phyloP scores from a whole-genome alignment of 352 stramenopile species.

The Phytophthora pini region DNA sequence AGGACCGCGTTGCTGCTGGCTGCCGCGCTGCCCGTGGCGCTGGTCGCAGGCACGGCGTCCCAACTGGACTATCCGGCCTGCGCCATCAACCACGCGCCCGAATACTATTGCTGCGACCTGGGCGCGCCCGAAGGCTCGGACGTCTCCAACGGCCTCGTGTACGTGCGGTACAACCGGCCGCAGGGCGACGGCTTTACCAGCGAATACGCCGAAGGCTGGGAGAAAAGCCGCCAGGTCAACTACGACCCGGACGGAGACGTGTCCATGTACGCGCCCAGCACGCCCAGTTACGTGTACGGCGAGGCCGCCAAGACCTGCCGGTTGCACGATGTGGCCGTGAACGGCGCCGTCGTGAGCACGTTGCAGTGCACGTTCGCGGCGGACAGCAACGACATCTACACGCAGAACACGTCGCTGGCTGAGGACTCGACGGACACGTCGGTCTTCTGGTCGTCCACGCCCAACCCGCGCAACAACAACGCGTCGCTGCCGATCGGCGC shows the following conservation, averaged over 20 bases:
- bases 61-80: conserved; percentile 69
- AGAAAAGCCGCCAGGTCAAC: conserved; percentile 68
- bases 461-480: conserved; percentile 76
- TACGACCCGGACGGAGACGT: conserved; percentile 53
- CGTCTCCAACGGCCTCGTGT: conserved; percentile 49
- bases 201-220: conserved; percentile 77
- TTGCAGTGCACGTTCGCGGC: conserved; percentile 59
- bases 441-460: conserved; percentile 64
- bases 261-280: conserved; percentile 64
- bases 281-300: conserved; percentile 67
- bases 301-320: conserved; percentile 55
- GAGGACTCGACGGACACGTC: conserved; percentile 52
- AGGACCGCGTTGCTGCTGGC: conserved; percentile 16
- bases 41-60: conserved; percentile 47
- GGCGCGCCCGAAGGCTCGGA: conserved; percentile 35
- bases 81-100: conserved; percentile 59
- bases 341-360: conserved; percentile 34
- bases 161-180: conserved; percentile 69
- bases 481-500: conserved; percentile 67
- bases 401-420: conserved; percentile 56
- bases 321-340: conserved; percentile 39
- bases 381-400: conserved; percentile 43
- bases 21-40: conserved; percentile 25
- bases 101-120: conserved; percentile 69
- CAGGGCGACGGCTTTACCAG: conserved; percentile 45